phyloP scores from a whole-genome alignment of 495 filamentous ascomycete genomes.

The Gamarada debralockiae region DNA sequence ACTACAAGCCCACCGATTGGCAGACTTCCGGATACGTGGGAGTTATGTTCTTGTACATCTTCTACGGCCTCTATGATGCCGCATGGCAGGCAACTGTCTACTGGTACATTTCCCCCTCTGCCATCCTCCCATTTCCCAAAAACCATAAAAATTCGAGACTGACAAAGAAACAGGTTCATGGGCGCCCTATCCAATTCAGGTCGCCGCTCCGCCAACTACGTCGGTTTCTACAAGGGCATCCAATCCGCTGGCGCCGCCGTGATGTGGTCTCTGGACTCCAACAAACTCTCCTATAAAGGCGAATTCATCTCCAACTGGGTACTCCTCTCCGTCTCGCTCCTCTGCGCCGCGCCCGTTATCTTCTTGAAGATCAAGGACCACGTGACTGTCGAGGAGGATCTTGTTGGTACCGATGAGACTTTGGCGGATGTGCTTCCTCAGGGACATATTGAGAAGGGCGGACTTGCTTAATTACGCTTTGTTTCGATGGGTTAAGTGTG shows the following conservation, averaged over 20 bases:
- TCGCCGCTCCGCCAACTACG: constrained; percentile 87
- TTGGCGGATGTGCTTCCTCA: constrained; percentile 53
- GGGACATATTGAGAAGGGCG: constrained; percentile 19
- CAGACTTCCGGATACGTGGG: constrained; percentile 63
- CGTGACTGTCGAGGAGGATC: constrained; percentile 67
- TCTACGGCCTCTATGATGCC: constrained; percentile 89
- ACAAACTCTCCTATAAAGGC: constrained; percentile 57
- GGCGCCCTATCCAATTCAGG: constrained; percentile 87
- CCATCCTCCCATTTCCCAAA: not conserved
- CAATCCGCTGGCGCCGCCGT: constrained; percentile 92
- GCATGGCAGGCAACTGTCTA: constrained; percentile 84
- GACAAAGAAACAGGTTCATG: constrained; percentile 66
- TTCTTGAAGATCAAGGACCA: constrained; percentile 74
- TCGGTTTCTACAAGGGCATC: constrained; percentile 96
- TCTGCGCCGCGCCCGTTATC: constrained; percentile 77
- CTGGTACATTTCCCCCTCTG: constrained; percentile 53
- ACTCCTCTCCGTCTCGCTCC: constrained; percentile 63
- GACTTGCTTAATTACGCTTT: too few relatives aligned
- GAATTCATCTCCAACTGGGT: constrained; percentile 33
- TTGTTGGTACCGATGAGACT: constrained; percentile 81
- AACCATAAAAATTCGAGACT: not conserved
- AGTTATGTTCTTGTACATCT: constrained; percentile 89
- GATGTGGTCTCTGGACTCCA: constrained; percentile 73
- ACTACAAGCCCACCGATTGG: constrained; percentile 57
- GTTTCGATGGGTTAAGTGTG: too few relatives aligned